phyloP scores from a whole-genome alignment of 306 rosid species.

The Sindora glabra region DNA sequence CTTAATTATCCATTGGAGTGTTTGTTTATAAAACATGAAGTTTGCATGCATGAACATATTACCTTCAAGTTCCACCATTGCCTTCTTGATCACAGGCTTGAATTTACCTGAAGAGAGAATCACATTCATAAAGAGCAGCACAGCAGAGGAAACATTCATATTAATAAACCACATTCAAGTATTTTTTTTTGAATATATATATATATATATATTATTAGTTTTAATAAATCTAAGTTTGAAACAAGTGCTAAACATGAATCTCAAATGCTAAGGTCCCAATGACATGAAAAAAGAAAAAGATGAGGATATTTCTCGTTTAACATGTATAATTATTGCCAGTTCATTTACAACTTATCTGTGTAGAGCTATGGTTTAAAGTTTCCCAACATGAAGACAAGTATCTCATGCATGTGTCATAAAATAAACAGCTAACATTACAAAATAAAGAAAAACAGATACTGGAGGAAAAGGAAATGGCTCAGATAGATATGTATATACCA shows the following conservation, averaged over 20 bases:
- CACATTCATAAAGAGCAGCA: neutral
- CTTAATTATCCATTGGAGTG: neutral
- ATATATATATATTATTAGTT: no score
- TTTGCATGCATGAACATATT: neutral
- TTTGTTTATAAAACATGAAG: neutral
- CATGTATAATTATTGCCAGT: slow-evolving; percentile 3
- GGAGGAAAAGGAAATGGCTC: neutral
- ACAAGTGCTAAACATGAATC: no score
- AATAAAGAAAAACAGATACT: neutral
- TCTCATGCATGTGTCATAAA: neutral
- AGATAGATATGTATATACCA: slow-evolving; percentile 34
- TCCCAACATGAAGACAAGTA: neutral
- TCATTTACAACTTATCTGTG: neutral
- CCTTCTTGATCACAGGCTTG: slow-evolving; percentile 99
- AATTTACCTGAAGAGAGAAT: slow-evolving; percentile 62
- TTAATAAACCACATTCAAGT: no score
- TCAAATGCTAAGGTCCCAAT: no score
- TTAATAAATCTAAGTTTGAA: no score
- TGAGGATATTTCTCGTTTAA: neutral
- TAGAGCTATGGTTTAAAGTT: neutral
- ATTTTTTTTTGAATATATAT: no score
- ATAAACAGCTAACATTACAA: no score
- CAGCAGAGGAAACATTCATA: neutral
- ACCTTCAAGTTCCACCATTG: slow-evolving; percentile 99
- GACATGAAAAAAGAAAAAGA: neutral